A percentile compares a stretch with the other conserved stretches of the same genome.
Evolutionary conservation across 179 eudicot genomes (phyloP).

Genomic region (Pouteria campechiana): DNA sequence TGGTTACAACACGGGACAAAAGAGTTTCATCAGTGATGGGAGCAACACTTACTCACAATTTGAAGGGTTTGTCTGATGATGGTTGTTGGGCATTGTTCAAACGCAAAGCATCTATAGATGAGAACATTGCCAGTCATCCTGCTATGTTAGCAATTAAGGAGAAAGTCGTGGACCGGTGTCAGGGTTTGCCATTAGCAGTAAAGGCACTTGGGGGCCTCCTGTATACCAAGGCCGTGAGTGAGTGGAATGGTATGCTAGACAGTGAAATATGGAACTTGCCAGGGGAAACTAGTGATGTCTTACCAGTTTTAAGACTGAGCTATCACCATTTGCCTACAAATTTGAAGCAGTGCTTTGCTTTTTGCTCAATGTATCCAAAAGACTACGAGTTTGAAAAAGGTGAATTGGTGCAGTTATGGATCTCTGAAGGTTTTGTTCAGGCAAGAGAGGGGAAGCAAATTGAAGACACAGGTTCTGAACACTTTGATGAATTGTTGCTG

Average conservation of each 20-base stretch:
- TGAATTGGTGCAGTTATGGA: conserved; percentile 15
- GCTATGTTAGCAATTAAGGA: conserved; percentile 1
- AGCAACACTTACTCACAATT: not conserved
- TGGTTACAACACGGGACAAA: conserved; percentile 7
- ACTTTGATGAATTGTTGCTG: conserved; percentile 9
- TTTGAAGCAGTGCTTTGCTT: conserved; percentile 13
- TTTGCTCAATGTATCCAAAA: conserved; percentile 14
- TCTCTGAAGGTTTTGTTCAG: conserved; percentile 20
- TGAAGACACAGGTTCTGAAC: conserved; percentile 7
- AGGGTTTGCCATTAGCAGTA: conserved; percentile 16
- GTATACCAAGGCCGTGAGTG: conserved; percentile 3
- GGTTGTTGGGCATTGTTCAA: conserved; percentile 3
- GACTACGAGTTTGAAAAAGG: conserved; percentile 7
- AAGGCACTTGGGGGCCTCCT: conserved; percentile 8
- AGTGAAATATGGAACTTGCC: conserved; percentile 21
- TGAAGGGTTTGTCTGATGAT: not conserved
- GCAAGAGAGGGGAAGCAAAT: conserved; percentile 9
- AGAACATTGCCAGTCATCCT: not conserved
- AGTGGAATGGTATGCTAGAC: conserved; percentile 5
- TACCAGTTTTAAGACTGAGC: conserved; percentile 7
- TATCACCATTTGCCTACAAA: conserved; percentile 10
- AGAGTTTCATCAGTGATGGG: conserved; percentile 4
- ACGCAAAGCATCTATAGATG: conserved; percentile 5
- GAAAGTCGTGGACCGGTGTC: conserved; percentile 7
- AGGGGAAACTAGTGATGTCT: not conserved